phyloP scores from a whole-genome alignment of 1,284 basidiomycete species.

The Somion occarium region DNA sequence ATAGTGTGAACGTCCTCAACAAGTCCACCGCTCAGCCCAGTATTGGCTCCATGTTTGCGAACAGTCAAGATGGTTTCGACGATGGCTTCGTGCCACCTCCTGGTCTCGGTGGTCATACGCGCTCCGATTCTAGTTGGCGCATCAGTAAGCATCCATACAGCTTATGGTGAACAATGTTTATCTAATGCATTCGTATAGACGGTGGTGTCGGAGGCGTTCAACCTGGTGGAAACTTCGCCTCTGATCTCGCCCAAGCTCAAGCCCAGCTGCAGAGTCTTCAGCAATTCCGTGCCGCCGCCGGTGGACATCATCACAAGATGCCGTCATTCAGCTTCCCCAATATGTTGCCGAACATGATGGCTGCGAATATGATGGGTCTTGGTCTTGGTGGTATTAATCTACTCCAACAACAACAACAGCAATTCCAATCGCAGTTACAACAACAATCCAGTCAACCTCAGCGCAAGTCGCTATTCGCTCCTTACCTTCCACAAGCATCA shows the following conservation, averaged over 20 bases:
- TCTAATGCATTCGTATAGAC: constrained; percentile 36
- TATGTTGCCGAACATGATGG: constrained; percentile 94
- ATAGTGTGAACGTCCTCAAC: constrained; percentile 91
- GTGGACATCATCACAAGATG: constrained; percentile 95
- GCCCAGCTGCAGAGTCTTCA: constrained; percentile 95
- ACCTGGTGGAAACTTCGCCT: constrained; percentile 57
- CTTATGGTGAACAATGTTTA: constrained; percentile 9
- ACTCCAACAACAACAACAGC: constrained; percentile 84
- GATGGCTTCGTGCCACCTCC: constrained; percentile 64
- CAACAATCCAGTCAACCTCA: constrained; percentile 87
- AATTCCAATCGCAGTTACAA: constrained; percentile 87
- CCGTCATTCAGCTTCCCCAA: constrained; percentile 97
- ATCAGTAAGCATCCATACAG: constrained; percentile 55
- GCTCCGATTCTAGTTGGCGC: constrained; percentile 83
- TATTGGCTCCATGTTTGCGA: constrained; percentile 50
- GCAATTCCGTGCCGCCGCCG: constrained; percentile 94
- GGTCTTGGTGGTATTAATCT: constrained; percentile 76
- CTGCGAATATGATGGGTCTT: constrained; percentile 90
- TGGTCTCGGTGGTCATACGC: constrained; percentile 58
- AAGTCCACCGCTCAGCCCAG: constrained; percentile 50
- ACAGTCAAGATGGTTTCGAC: constrained; percentile 65
- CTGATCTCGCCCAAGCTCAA: constrained; percentile 91
- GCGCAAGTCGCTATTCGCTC: constrained; percentile 98
- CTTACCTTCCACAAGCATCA: constrained; percentile 96
- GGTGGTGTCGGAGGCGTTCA: constrained; percentile 71